These are phyloP conservation scores for Graphilbum sp. DNA, from an alignment of 2,329 filamentous ascomycete species.

Conservation along the genomic window DNA sequence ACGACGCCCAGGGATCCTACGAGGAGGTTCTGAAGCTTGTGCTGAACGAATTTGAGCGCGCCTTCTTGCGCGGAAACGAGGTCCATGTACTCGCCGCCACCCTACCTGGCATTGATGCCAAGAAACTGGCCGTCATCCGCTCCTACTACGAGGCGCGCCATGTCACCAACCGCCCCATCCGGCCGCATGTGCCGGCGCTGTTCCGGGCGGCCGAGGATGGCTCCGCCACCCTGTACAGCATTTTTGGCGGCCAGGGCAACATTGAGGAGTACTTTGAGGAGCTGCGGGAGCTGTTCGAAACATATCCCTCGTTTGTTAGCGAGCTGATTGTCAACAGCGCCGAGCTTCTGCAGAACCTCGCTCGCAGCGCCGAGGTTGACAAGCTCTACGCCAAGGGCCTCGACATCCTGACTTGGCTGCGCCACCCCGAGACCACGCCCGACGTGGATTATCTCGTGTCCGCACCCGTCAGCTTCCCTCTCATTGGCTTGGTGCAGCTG, in stretches of 20 bases:
- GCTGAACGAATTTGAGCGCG: constrained; percentile 90
- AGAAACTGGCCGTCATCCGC: constrained; percentile 79
- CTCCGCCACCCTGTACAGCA: constrained; percentile 73
- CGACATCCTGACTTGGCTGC: constrained; percentile 86
- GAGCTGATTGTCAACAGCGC: constrained; percentile 70
- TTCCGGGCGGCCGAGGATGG: constrained; percentile 75
- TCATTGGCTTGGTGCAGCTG: constrained; percentile 92
- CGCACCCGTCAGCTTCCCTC: constrained; percentile 83
- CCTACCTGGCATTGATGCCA: constrained; percentile 77
- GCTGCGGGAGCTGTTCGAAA: constrained; percentile 76
- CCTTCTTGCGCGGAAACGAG: constrained; percentile 88
- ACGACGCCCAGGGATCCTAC: constrained; percentile 74
- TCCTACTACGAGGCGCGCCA: constrained; percentile 85
- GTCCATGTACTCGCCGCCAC: constrained; percentile 77
- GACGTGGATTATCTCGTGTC: constrained; percentile 91
- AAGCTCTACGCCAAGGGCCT: constrained; percentile 97
- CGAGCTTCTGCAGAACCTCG: constrained; percentile 71
- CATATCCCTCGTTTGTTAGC: constrained; percentile 80
- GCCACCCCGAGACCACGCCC: constrained; percentile 74
- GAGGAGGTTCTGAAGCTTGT: constrained; percentile 85
- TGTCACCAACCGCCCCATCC: constrained; percentile 71
- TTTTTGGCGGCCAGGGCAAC: constrained; percentile 95
- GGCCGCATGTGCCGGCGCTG: constrained; percentile 84
- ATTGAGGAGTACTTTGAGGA: constrained; percentile 99
- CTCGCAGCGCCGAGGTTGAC: constrained; percentile 69